Evolutionary conservation across 192 early-diverging fungal species (phyloP), one percentile per base, ranked within the genome.

Genomic region (Backusella circina): DNA sequence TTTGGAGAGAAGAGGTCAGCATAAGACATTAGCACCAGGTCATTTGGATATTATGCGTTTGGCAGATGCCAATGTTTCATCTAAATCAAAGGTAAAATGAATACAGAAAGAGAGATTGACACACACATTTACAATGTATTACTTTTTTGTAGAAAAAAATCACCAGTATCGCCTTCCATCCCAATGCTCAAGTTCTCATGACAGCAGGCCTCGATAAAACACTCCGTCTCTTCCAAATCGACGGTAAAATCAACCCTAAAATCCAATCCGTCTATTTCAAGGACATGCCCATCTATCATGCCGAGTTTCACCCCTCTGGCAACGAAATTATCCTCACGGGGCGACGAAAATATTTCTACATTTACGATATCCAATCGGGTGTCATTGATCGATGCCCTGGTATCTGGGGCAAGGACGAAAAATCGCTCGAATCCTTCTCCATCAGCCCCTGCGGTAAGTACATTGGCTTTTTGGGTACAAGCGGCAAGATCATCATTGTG

Each of bases 231-330:
- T 98, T 98, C 84, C 94, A 95, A 65, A 88, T 97, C 6, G 97
- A 99, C 68, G 97, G 97, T 23, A 96, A 95, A 81, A 78, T 92
- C 37, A 99, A 99, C 82, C 93, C 91, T 54, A 93, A 96, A 82
- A 89, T 99, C 68, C 95, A 97, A 84, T 93, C 91, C 10, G 82
- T 98, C n/a, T 87, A 87, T 72, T 89, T 97, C 77, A 92, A 95
- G 75, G 97, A 98, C 82, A 77, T 98, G 77, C 94, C 95, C 4
- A 93, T 98, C 44, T 84, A 87, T 77, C 78, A 80, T 23, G 94
- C 96, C 1, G 79, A 83, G 54, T 98, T 99, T 78, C 88, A 91
- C 15, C 84, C 91, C 12, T 79, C 86, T 35, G 97, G 97, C 4
- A 73, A 88, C 18, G 83, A 95, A 28, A 85, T 98, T 23, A 82